Base-by-base conservation (phyloP, 2,329 filamentous ascomycete genomes). In the Hymenotorrendiella dingleyae region DNA sequence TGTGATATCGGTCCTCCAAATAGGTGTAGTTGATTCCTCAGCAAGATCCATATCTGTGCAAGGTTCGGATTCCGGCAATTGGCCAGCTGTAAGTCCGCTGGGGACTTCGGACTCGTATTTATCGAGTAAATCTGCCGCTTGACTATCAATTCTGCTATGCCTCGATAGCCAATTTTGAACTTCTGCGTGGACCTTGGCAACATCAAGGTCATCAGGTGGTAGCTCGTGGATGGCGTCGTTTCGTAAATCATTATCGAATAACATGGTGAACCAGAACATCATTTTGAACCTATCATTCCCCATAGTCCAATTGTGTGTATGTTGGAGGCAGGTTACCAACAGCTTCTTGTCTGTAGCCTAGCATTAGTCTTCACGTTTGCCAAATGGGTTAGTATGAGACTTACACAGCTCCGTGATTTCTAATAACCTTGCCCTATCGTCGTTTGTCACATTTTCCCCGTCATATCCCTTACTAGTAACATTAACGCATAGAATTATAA, bases 251-350 rank as follows among this genome's bases (percentile, higher is more conserved):
- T 73, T 76, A 41, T 83, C 78, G 42, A 82, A 82, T 6, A 84
- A 63, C 21, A 82, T 76, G 41, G 79, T 76, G 43, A 75, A 76
- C 79, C 80, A 84, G 47, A 84, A 83, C 0, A 74, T 71, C 77
- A 82, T 83, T 58, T 84, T 84, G 61, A 82, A 82, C 26, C 80
- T 67, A 54, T 83, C 79, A 53, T 83, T 80, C 48, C 81, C 81
- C 43, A 79, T 78, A 1, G 78, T 80, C 78, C 80, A 82, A 58
- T 84, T 84, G 52, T 83, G 79, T 2, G 78, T 75, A 58, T 83
- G 78, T 54, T 84, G 80, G 10, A 84, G 62, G 2, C 76, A 77
- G 0, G 79, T 82, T 2, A 84, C 78, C 2, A 84, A 66, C 1
- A 84, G 64, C 54, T 82, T 82, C 52, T 84, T 83, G 60, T 79